Conservation (phyloP, 495 filamentous ascomycete genomes). For the Hyaloscypha variabilis region DNA sequence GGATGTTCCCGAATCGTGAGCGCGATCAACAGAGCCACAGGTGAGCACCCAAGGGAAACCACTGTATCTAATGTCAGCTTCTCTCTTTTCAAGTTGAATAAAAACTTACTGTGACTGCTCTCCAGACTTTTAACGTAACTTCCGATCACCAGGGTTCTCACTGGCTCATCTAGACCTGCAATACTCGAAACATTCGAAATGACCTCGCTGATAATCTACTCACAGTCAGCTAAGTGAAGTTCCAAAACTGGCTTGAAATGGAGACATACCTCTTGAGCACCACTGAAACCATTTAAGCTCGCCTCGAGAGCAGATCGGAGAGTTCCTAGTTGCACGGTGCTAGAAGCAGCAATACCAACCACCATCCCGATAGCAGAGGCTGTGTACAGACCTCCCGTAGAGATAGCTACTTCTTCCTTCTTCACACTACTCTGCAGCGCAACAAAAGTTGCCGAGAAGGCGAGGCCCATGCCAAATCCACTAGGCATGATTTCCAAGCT, state of each 20-base stretch:
- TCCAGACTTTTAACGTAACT: conserved; percentile 21
- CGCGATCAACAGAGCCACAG: conserved; percentile 11
- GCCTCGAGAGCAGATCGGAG: conserved; percentile 2
- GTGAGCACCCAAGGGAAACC: conserved; percentile 9
- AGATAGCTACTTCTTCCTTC: conserved; percentile 54
- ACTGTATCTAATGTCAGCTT: conserved; percentile 5
- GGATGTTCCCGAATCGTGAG: conserved; percentile 19
- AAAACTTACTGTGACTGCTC: conserved; percentile 18
- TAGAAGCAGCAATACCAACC: conserved; percentile 52
- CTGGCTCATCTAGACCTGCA: neutral
- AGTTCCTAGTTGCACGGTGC: conserved; percentile 37
- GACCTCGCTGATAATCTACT: conserved; percentile 12
- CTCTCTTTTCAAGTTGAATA: neutral
- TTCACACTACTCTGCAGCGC: conserved; percentile 55
- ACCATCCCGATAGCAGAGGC: conserved; percentile 51
- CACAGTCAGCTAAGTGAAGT: neutral
- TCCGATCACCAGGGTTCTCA: conserved; percentile 8
- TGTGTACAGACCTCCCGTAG: conserved; percentile 55
- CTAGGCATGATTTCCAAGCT: conserved; percentile 65
- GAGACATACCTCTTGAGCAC: neutral
- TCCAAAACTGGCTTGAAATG: neutral
- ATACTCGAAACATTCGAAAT: conserved; percentile 13
- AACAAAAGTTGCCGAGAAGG: conserved; percentile 54
- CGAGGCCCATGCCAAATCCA: conserved; percentile 58
- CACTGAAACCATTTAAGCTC: neutral